These are phyloP conservation scores for Pseudocercospora pini-densiflorae DNA, from an alignment of 2,329 filamentous ascomycete species.

Conservation along the genomic window DNA sequence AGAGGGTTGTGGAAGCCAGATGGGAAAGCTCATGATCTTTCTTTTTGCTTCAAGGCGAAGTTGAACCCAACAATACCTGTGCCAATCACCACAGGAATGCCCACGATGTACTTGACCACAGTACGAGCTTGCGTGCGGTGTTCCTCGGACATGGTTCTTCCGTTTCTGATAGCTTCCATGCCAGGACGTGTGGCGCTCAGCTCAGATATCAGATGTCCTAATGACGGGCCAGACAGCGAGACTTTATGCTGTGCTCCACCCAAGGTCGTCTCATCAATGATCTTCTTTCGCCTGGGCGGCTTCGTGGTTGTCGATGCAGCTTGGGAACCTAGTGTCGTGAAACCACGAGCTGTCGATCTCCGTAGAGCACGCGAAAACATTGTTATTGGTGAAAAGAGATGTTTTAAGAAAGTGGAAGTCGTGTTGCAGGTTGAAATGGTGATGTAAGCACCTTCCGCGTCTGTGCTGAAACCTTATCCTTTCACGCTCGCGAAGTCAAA, in stretches of 20 bases:
- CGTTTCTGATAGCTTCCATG: constrained; percentile 34
- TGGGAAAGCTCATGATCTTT: not conserved
- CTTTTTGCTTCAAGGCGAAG: not conserved
- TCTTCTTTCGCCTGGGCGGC: not conserved
- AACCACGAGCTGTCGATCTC: not conserved
- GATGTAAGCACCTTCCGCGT: not conserved
- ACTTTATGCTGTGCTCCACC: constrained; percentile 35
- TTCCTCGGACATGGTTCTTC: constrained; percentile 35
- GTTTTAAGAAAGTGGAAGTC: not conserved
- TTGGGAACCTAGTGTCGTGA: not conserved
- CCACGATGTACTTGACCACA: constrained; percentile 17
- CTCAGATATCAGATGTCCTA: constrained; percentile 37
- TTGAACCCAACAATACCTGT: constrained; percentile 14
- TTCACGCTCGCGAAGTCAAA: not conserved
- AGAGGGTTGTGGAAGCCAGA: too few relatives aligned
- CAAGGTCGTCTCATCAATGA: constrained; percentile 26
- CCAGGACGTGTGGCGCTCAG: constrained; percentile 36
- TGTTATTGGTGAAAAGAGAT: not conserved
- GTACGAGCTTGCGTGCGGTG: constrained; percentile 20
- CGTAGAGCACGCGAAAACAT: not conserved
- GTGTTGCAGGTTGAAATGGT: not conserved
- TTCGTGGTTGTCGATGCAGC: constrained; percentile 13
- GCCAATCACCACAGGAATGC: constrained; percentile 13
- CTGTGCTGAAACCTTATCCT: not conserved
- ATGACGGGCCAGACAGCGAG: constrained; percentile 34